Base-by-base conservation (phyloP, 2,329 filamentous ascomycete species). In the Trichophaea hybrida region DNA sequence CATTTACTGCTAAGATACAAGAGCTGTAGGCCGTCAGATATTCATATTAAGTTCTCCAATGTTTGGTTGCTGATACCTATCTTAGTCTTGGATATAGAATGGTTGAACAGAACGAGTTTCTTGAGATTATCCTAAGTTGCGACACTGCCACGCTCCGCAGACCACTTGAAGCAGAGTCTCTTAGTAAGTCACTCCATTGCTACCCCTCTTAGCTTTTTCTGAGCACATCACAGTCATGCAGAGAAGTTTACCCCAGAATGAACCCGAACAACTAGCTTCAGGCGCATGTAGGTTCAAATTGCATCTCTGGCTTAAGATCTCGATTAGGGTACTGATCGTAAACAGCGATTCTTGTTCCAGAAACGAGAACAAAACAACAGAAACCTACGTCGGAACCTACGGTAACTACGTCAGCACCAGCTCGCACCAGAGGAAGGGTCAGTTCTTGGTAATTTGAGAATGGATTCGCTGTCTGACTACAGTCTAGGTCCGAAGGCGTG, bases 81-180 rank as follows among this genome's bases (percentile, higher is more conserved):
- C 38, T n/a, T 61, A 65, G 64, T 37, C 48, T 64, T 24, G 84
- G 89, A 62, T 89, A 94, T 70, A 81, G 88, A 3, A 83, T 89
- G 1, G 84, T 96, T 57, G 83, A 91, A 66, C 89, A 96, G 69
- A 89, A 85, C 60, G 90, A 96, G 67, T 94, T 98, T 63, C 77
- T 98, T 1, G 88, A 95, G 71, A 86, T 86, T 1, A 93, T 98
- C 50, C 74, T 97, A 33, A 82, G 77, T n/a, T 85, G 85, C 55
- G 84, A 97, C 72, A 81, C 88, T 5, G 81, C 79, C 15, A 7
- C n/a, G 15, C 38, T 55, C 13, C 35, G 38, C 12, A 40, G 34
- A 55, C 53, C 53, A 12, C 38, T 55, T 24, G 13, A 55, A 10
- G 17, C 10, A 50, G n/a, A 50, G 24, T 24, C 24, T 24, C 24